Conservation (phyloP, 768 basidiomycete genomes). For the Lepiota subincarnata region DNA sequence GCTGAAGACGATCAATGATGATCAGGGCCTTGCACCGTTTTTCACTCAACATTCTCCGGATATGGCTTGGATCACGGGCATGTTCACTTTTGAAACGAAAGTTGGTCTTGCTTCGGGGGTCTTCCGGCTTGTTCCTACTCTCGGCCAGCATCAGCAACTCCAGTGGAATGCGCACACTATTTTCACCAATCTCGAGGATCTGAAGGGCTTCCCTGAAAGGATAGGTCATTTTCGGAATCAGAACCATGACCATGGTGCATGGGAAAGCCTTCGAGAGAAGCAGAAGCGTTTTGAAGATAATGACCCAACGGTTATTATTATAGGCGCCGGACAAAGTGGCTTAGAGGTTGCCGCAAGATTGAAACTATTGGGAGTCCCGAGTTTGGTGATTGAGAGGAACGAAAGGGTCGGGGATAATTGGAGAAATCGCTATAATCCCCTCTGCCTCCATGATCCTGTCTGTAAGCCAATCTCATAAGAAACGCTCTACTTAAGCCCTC, state of each 20-base stretch:
- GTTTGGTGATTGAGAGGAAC: slow-evolving; percentile 57
- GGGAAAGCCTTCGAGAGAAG: slow-evolving; percentile 37
- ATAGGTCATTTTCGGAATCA: slow-evolving; percentile 35
- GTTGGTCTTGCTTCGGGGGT: slow-evolving; percentile 41
- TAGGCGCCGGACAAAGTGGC: slow-evolving; percentile 64
- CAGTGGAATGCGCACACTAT: slow-evolving; percentile 50
- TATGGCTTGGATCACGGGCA: slow-evolving; percentile 44
- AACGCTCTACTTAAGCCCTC: not conserved
- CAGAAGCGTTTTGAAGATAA: slow-evolving; percentile 39
- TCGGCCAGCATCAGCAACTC: slow-evolving; percentile 6
- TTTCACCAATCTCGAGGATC: slow-evolving; percentile 46
- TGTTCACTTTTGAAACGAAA: slow-evolving; percentile 44
- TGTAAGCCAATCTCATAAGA: slow-evolving; percentile 37
- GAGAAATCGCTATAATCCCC: slow-evolving; percentile 55
- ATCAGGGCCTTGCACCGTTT: slow-evolving; percentile 13
- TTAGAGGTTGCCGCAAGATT: slow-evolving; percentile 59
- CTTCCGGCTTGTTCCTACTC: slow-evolving; percentile 38
- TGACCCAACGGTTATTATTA: slow-evolving; percentile 50
- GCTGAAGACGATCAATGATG: slow-evolving; percentile 21
- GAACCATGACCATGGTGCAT: slow-evolving; percentile 43
- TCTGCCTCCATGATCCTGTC: slow-evolving; percentile 52
- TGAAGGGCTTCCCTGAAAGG: slow-evolving; percentile 42
- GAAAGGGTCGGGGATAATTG: slow-evolving; percentile 56
- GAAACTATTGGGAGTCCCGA: slow-evolving; percentile 46
- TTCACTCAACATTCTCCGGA: slow-evolving; percentile 35